Conservation (phyloP, 2,329 filamentous ascomycete species). For the Diaporthe batatas region DNA sequence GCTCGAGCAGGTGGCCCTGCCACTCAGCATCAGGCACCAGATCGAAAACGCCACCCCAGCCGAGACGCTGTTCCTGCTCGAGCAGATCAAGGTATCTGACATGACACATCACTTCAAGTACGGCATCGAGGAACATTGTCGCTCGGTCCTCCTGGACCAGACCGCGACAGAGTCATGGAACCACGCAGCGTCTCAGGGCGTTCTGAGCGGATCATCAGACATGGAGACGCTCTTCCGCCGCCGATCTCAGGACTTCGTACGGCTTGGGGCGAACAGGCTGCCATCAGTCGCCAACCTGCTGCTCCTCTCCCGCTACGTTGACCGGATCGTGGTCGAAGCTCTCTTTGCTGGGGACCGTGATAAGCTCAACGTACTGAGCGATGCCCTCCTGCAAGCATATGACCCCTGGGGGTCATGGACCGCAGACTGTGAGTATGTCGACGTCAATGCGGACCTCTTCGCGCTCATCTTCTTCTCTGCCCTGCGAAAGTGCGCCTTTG, state of each 20-base stretch:
- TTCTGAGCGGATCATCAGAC: slow-evolving; percentile 47
- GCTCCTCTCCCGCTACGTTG: slow-evolving; percentile 46
- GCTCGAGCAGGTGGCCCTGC: slow-evolving; percentile 40
- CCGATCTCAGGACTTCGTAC: slow-evolving; percentile 47
- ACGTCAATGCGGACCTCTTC: slow-evolving; percentile 66
- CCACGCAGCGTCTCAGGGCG: slow-evolving; percentile 46
- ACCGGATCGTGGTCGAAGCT: slow-evolving; percentile 47
- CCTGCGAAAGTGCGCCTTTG: slow-evolving; percentile 67
- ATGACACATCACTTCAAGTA: slow-evolving; percentile 46
- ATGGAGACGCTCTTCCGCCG: slow-evolving; percentile 48
- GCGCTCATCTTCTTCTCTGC: slow-evolving; percentile 70
- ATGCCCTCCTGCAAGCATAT: slow-evolving; percentile 53
- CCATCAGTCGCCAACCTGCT: slow-evolving; percentile 46
- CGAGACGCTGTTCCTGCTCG: slow-evolving; percentile 50
- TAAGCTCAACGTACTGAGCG: slow-evolving; percentile 53
- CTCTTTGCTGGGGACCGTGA: slow-evolving; percentile 50
- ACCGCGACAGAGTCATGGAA: slow-evolving; percentile 47
- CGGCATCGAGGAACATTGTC: slow-evolving; percentile 48
- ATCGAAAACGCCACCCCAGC: slow-evolving; percentile 49
- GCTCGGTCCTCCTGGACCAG: slow-evolving; percentile 48
- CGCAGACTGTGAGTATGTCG: slow-evolving; percentile 49
- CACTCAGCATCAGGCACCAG: slow-evolving; percentile 47
- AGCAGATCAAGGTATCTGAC: slow-evolving; percentile 49
- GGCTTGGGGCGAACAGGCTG: slow-evolving; percentile 46
- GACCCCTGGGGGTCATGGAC: slow-evolving; percentile 45